These are phyloP conservation scores for Pycnococcus provasolii DNA, from an alignment of 139 green algal genomes.

Conservation along the genomic window DNA sequence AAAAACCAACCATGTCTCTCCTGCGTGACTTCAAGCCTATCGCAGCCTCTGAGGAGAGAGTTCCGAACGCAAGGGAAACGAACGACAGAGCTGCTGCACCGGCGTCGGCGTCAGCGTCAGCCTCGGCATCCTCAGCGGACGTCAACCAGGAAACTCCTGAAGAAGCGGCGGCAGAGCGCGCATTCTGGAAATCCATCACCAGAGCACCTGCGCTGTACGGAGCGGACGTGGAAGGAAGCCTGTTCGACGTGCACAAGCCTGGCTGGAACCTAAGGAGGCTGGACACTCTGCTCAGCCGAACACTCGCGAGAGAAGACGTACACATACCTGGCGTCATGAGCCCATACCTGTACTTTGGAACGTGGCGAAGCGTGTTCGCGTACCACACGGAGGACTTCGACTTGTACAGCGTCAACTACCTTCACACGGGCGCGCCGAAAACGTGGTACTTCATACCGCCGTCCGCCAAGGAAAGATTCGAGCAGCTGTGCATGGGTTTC, in stretches of 20 bases:
- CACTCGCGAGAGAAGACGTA: conserved; percentile 39
- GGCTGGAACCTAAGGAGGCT: conserved; percentile 59
- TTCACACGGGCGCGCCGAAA: conserved; percentile 87
- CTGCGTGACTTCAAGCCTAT: conserved; percentile 35
- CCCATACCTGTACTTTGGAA: conserved; percentile 81
- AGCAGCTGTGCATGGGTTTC: conserved; percentile 42
- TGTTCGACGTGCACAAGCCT: conserved; percentile 52
- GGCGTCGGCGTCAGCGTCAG: neutral
- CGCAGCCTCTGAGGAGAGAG: conserved; percentile 13
- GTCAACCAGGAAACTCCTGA: conserved; percentile 9
- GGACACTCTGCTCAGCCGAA: conserved; percentile 53
- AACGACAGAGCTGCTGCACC: conserved; percentile 7
- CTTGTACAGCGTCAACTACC: conserved; percentile 85
- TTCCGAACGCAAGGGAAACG: conserved; percentile 15
- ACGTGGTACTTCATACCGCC: conserved; percentile 67
- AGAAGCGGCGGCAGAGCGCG: conserved; percentile 42
- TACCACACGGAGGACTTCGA: conserved; percentile 88
- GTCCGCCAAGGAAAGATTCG: conserved; percentile 52
- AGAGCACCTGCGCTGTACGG: conserved; percentile 66
- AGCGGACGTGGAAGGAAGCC: conserved; percentile 53
- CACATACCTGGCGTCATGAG: conserved; percentile 64
- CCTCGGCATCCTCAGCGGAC: neutral
- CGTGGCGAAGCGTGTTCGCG: conserved; percentile 63
- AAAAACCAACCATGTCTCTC: conserved; percentile 50
- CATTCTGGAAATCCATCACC: conserved; percentile 66